A percentile compares a stretch with the other conserved stretches of the same genome.
These are phyloP conservation scores for Oryza officinalis DNA, from an alignment of 176 grass and related monocot species.

Conservation along the genomic window DNA sequence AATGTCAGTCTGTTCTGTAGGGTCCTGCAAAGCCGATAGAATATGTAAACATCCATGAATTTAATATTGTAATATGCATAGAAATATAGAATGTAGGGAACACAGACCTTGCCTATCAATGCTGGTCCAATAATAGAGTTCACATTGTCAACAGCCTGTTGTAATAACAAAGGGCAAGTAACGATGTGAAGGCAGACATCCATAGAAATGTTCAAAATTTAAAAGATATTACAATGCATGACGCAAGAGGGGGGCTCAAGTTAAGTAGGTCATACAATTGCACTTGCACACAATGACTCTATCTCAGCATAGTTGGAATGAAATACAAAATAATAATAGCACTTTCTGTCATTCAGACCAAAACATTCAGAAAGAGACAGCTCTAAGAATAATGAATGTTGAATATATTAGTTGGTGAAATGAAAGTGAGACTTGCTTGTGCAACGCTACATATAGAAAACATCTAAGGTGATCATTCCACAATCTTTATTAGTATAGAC, in stretches of 20 bases:
- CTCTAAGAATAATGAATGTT: neutral
- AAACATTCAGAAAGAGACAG: neutral
- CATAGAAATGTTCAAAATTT: neutral
- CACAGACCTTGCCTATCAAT: constrained; percentile 76
- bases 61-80: neutral
- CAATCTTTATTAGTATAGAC: neutral
- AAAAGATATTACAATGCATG: neutral
- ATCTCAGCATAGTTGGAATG: neutral
- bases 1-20: constrained; percentile 64
- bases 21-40: constrained; percentile 56
- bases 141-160: constrained; percentile 82
- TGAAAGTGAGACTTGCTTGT: neutral
- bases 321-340: neutral
- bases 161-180: neutral
- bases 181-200: neutral
- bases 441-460: neutral
- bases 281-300: neutral
- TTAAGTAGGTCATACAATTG: neutral
- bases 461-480: neutral
- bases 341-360: neutral
- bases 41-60: neutral
- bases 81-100: neutral
- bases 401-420: neutral
- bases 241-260: neutral
- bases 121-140: constrained; percentile 80